Percentiles rank a stretch among this genome's conserved stretches.
Evolutionary conservation across 2,329 filamentous ascomycete species (phyloP).

Genomic region (Penicillium polonicum): DNA sequence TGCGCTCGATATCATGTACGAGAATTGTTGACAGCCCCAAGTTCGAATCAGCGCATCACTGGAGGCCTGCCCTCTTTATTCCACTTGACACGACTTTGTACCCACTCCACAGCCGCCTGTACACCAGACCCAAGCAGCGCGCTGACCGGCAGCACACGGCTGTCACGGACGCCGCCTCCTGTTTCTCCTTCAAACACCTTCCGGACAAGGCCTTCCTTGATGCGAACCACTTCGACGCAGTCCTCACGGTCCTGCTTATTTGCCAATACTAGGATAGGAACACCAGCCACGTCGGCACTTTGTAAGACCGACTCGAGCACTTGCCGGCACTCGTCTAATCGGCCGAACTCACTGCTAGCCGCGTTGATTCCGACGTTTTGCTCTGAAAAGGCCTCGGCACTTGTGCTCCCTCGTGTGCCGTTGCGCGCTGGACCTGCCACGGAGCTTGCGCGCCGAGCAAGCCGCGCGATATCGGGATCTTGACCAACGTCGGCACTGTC

Average conservation of each 20-base stretch:
- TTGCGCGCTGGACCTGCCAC: constrained; percentile 21
- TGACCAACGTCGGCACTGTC: constrained; percentile 86
- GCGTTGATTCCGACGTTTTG: constrained; percentile 39
- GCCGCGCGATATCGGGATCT: constrained; percentile 67
- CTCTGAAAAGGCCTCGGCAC: constrained; percentile 31
- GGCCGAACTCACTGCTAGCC: constrained; percentile 41
- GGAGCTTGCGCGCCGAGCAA: constrained; percentile 37
- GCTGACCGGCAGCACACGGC: constrained; percentile 83
- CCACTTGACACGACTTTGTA: constrained; percentile 88
- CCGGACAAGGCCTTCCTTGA: constrained; percentile 94
- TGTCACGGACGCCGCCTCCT: constrained; percentile 81
- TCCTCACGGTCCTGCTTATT: constrained; percentile 99
- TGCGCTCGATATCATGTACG: constrained; percentile 7
- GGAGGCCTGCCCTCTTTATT: constrained; percentile 92
- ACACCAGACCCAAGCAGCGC: constrained; percentile 82
- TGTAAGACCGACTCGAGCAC: constrained; percentile 89
- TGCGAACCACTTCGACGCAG: constrained; percentile 93
- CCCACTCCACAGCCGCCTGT: constrained; percentile 94
- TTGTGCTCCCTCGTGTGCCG: constrained; percentile 2
- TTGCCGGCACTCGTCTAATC: constrained; percentile 82
- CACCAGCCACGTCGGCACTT: constrained; percentile 82
- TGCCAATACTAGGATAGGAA: constrained; percentile 86
- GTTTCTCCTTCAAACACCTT: constrained; percentile 95
- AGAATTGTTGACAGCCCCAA: background rate
- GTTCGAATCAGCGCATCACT: constrained; percentile 71